Percentiles rank a stretch among this genome's conserved stretches.
These are phyloP conservation scores for Peronospora belbahrii DNA, from an alignment of 352 stramenopile species.

Conservation along the genomic window DNA sequence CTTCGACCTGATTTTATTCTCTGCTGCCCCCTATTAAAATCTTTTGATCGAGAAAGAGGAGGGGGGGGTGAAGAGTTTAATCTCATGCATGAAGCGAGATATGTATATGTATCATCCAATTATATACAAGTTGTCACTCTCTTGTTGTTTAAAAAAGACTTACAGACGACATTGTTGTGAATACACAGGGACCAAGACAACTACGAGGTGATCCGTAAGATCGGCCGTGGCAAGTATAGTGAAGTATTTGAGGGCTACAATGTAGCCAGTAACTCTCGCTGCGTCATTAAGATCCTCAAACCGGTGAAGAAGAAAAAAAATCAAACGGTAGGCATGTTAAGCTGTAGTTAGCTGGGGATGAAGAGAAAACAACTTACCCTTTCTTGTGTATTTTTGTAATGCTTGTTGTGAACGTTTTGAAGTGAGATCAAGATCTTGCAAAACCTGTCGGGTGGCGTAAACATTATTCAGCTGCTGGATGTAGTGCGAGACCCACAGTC, in stretches of 20 bases:
- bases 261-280: slow-evolving; percentile 93
- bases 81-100: neutral
- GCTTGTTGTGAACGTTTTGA: too few relatives aligned
- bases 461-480: slow-evolving; percentile 99
- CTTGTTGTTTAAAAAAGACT: slow-evolving; percentile 5
- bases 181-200: slow-evolving; percentile 92
- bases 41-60: slow-evolving; percentile 12
- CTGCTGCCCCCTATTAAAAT: slow-evolving; percentile 14
- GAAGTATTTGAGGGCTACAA: slow-evolving; percentile 99
- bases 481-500: slow-evolving; percentile 97
- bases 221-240: slow-evolving; percentile 98
- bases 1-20: neutral
- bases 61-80: neutral
- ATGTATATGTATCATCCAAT: too few relatives aligned
- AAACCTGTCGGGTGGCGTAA: slow-evolving; percentile 97
- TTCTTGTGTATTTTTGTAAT: neutral
- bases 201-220: slow-evolving; percentile 99
- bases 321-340: slow-evolving; percentile 86
- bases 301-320: slow-evolving; percentile 99
- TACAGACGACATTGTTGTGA: slow-evolving; percentile 3
- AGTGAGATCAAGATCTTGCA: slow-evolving; percentile 99
- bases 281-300: slow-evolving; percentile 99
- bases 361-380: slow-evolving; percentile 13
- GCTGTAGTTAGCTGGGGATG: too few relatives aligned
- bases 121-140: too few relatives aligned